These are phyloP conservation scores for Syzygium aqueum DNA, from an alignment of 345 rosid species.

Conservation along the genomic window DNA sequence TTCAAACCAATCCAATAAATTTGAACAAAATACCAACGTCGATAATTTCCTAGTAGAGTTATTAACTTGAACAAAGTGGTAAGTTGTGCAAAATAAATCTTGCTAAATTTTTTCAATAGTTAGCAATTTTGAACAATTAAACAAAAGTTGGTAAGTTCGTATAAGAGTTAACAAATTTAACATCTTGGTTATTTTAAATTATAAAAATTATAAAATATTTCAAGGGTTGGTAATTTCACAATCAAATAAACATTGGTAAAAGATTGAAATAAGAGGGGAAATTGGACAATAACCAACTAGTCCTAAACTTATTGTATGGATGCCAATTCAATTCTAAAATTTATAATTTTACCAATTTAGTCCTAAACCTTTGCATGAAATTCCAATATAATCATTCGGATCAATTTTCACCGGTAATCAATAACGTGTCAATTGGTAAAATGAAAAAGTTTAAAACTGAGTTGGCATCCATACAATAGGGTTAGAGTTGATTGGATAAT, in stretches of 20 bases:
- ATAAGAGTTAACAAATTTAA: background rate
- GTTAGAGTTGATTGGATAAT: too few relatives aligned
- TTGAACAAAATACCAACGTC: background rate
- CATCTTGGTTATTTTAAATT: background rate
- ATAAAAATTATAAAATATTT: too few relatives aligned
- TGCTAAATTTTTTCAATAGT: background rate
- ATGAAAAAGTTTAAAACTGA: too few relatives aligned
- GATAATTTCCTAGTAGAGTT: background rate
- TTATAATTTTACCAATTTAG: too few relatives aligned
- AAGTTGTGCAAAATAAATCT: background rate
- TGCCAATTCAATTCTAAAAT: too few relatives aligned
- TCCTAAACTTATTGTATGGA: too few relatives aligned
- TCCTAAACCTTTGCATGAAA: too few relatives aligned
- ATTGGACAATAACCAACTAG: too few relatives aligned
- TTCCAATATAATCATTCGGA: accelerated
- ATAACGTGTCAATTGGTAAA: too few relatives aligned
- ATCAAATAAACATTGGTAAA: background rate
- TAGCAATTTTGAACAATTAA: too few relatives aligned
- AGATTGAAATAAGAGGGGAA: background rate
- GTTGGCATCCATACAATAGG: background rate
- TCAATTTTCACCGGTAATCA: too few relatives aligned
- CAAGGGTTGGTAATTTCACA: background rate
- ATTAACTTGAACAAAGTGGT: background rate
- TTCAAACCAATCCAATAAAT: too few relatives aligned
- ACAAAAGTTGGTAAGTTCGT: background rate